phyloP scores from a whole-genome alignment of 176 grass and related monocot genomes.

The Oryza meridionalis region DNA sequence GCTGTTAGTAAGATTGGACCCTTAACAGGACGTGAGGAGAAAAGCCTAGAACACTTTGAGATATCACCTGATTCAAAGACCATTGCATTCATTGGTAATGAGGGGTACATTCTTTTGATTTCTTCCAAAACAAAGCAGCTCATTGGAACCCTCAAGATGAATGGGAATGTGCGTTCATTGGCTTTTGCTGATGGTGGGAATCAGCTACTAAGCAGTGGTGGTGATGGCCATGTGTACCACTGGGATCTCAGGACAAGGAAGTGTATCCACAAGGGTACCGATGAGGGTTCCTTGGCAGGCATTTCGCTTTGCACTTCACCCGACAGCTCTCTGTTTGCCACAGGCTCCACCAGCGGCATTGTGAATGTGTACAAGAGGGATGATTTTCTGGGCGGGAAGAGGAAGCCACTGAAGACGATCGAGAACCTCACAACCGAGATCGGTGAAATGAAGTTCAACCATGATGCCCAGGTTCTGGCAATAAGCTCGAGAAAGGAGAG shows the following conservation, averaged over 20 bases:
- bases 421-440: constrained; percentile 70
- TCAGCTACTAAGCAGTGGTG: constrained; percentile 68
- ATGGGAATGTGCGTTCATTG: constrained; percentile 66
- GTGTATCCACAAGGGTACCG: constrained; percentile 77
- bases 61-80: constrained; percentile 88
- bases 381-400: constrained; percentile 73
- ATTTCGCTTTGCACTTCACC: constrained; percentile 62
- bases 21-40: constrained; percentile 79
- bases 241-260: constrained; percentile 81
- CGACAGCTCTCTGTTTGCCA: constrained; percentile 64
- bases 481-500: constrained; percentile 72
- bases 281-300: constrained; percentile 65
- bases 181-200: constrained; percentile 70
- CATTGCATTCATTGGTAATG: constrained; percentile 80
- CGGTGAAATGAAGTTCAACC: constrained; percentile 77
- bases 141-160: constrained; percentile 91
- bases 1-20: constrained; percentile 63
- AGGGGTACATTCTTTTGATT: constrained; percentile 82
- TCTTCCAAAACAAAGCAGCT: constrained; percentile 81
- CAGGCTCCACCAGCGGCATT: constrained; percentile 73
- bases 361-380: constrained; percentile 80
- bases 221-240: constrained; percentile 79
- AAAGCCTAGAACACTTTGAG: constrained; percentile 79
- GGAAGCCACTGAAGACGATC: constrained; percentile 66
- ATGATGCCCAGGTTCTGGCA: constrained; percentile 67